Conservation (phyloP, 257 asterid species). For the Penstemon newberryi region DNA sequence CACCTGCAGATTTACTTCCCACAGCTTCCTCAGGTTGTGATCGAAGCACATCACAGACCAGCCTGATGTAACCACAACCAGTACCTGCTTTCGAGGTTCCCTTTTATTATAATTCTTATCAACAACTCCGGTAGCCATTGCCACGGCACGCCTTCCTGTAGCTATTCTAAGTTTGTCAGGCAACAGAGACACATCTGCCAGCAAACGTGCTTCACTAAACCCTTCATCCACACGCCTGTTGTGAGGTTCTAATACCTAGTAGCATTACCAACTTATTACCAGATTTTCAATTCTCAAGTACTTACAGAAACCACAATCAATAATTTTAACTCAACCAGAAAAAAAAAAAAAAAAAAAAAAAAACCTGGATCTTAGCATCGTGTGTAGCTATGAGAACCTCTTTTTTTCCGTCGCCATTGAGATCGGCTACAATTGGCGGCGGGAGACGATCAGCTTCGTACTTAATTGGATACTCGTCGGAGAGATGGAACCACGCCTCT, state of each 20-base stretch:
- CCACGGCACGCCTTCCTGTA: constrained; percentile 94
- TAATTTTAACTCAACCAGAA: no score
- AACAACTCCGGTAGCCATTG: constrained; percentile 90
- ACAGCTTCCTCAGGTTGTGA: constrained; percentile 92
- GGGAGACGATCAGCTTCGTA: constrained; percentile 96
- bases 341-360: background rate
- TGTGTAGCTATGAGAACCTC: constrained; percentile 96
- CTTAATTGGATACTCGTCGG: constrained; percentile 89
- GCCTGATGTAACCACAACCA: constrained; percentile 94
- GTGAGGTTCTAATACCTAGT: constrained; percentile 90
- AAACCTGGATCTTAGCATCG: constrained; percentile 93
- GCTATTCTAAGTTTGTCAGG: constrained; percentile 90
- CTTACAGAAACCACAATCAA: no score
- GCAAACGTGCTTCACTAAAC: constrained; percentile 85
- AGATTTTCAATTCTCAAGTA: background rate
- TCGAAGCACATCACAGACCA: constrained; percentile 98
- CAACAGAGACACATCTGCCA: constrained; percentile 74
- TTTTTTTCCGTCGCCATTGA: constrained; percentile 88
- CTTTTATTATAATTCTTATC: constrained; percentile 67
- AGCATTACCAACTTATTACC: constrained; percentile 21
- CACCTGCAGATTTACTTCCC: constrained; percentile 97
- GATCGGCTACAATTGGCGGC: constrained; percentile 91
- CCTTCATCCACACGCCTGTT: constrained; percentile 89
- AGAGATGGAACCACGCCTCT: constrained; percentile 93
- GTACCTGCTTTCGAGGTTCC: constrained; percentile 83